Conservation (phyloP, 1,284 basidiomycete species). For the Filobasidium uniguttulatum region DNA sequence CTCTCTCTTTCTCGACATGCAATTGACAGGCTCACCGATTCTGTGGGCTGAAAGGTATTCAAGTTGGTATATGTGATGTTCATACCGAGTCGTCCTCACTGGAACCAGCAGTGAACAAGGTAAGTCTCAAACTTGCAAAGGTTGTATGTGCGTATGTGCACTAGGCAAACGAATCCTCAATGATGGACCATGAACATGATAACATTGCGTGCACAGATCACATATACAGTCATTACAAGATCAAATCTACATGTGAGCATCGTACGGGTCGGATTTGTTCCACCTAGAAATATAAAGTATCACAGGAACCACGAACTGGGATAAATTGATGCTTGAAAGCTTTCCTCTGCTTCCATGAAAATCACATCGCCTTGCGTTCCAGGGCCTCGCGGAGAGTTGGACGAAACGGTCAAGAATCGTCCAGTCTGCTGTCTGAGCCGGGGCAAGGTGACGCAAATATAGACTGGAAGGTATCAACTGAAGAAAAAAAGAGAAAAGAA, state of each 20-base stretch:
- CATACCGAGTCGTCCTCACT: too few species aligned
- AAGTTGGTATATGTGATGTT: background rate
- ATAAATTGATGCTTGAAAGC: constrained; percentile 1
- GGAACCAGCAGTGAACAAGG: too few species aligned
- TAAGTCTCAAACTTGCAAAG: too few species aligned
- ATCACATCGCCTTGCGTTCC: background rate
- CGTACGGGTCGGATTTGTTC: constrained; percentile 2
- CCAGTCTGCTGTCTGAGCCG: background rate
- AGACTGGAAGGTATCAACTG: constrained; percentile 4
- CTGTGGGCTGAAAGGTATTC: background rate
- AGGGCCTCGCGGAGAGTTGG: background rate
- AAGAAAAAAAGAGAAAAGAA: constrained; percentile 1
- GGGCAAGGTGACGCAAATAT: constrained; percentile 1
- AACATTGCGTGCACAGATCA: too few species aligned
- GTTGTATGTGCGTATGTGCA: too few species aligned
- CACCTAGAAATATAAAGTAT: background rate
- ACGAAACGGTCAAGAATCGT: too few species aligned
- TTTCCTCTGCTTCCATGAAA: constrained; percentile 1
- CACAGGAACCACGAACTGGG: background rate
- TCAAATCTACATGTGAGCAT: background rate
- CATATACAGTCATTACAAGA: background rate
- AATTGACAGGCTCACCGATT: background rate
- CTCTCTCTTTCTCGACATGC: too few species aligned
- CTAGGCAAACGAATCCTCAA: too few species aligned
- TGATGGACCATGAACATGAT: too few species aligned